Conservation (phyloP, 2,329 filamentous ascomycete genomes). For the Plectosphaerella plurivora region DNA sequence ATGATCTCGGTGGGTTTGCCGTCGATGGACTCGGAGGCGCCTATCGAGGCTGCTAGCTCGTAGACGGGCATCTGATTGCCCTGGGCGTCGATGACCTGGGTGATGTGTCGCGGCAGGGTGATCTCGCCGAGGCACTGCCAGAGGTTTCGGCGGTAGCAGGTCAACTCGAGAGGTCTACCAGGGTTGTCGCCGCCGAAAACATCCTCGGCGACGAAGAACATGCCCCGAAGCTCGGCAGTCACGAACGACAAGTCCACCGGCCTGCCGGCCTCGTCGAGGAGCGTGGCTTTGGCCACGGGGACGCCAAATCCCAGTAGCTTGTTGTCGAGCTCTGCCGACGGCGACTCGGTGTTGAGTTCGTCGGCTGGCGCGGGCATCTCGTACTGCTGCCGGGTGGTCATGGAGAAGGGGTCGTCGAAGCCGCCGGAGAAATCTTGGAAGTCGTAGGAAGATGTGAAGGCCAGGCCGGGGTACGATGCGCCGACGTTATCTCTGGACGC, state of each 20-base stretch:
- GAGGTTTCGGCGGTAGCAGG: constrained; percentile 89
- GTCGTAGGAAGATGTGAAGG: constrained; percentile 57
- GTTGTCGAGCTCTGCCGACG: constrained; percentile 56
- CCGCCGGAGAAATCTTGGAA: constrained; percentile 56
- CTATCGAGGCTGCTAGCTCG: constrained; percentile 76
- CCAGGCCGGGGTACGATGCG: constrained; percentile 34
- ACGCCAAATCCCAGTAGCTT: constrained; percentile 73
- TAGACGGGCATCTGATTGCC: constrained; percentile 73
- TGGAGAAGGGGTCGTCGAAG: constrained; percentile 63
- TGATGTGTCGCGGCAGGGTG: constrained; percentile 67
- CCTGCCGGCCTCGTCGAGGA: constrained; percentile 63
- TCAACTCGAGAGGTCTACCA: constrained; percentile 70
- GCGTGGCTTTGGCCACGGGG: constrained; percentile 52
- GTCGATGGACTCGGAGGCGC: constrained; percentile 87
- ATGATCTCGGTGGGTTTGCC: constrained; percentile 92
- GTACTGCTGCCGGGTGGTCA: constrained; percentile 43
- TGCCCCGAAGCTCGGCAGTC: constrained; percentile 75
- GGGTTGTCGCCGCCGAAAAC: constrained; percentile 61
- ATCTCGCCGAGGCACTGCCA: constrained; percentile 93
- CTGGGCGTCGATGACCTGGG: constrained; percentile 68
- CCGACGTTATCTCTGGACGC: constrained; percentile 35
- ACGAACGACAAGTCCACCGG: constrained; percentile 57
- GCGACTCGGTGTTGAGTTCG: constrained; percentile 39
- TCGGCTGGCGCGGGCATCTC: constrained; percentile 38
- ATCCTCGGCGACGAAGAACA: constrained; percentile 84